These are phyloP conservation scores for Brassica juncea DNA, from an alignment of 345 rosid species.

Conservation along the genomic window DNA sequence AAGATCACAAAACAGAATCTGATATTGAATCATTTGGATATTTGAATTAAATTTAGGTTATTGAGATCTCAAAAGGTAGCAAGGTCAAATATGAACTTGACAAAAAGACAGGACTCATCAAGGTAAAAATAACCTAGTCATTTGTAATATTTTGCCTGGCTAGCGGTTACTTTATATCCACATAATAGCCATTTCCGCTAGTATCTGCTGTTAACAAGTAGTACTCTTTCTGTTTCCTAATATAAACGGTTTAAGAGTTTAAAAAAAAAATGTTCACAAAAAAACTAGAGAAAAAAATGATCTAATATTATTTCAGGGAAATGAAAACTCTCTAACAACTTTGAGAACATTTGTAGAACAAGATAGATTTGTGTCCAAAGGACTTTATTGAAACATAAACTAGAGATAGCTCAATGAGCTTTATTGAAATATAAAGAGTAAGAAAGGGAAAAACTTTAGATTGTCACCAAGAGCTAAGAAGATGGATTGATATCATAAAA, in stretches of 20 bases:
- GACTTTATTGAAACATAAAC: too few relatives aligned
- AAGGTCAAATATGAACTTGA: constrained; percentile 99
- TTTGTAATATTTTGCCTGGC: background rate
- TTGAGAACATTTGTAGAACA: too few relatives aligned
- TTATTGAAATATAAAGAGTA: too few relatives aligned
- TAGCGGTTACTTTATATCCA: background rate
- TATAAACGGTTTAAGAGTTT: background rate
- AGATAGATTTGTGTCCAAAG: too few relatives aligned
- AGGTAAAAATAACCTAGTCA: constrained; percentile 48
- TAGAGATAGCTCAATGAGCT: too few relatives aligned
- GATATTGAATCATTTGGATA: background rate
- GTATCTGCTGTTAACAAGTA: background rate
- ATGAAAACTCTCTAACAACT: background rate
- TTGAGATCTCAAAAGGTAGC: constrained; percentile 97
- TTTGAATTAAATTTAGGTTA: constrained; percentile 53
- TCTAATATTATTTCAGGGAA: background rate
- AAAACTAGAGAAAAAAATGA: background rate
- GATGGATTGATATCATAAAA: too few relatives aligned
- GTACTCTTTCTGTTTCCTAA: background rate
- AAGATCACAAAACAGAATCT: background rate
- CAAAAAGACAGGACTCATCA: constrained; percentile 92
- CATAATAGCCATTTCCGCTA: background rate
- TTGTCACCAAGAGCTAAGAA: too few relatives aligned
- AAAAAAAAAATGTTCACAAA: background rate
- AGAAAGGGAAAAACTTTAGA: too few relatives aligned